A percentile compares a stretch with the other conserved stretches of the same genome.
These are phyloP conservation scores for Phialemoniopsis sp. DNA, from an alignment of 2,329 filamentous ascomycete genomes.

Conservation along the genomic window DNA sequence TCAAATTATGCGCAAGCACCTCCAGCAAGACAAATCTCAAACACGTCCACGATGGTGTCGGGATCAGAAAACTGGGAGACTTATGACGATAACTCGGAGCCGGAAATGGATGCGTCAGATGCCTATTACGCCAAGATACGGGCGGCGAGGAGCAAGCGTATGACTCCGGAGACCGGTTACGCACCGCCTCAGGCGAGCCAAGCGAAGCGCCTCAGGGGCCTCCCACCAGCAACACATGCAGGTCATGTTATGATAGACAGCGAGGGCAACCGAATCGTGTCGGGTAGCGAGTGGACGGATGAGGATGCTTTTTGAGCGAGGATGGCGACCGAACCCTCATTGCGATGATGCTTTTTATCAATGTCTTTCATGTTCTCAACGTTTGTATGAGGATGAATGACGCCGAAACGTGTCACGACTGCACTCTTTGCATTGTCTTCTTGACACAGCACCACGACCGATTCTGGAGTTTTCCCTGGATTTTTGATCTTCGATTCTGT, in stretches of 20 bases:
- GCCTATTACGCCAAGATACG: conserved; percentile 77
- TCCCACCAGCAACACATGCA: conserved; percentile 44
- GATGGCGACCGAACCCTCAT: conserved; percentile 12
- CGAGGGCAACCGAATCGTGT: conserved; percentile 60
- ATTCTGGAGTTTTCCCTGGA: too few relatives aligned
- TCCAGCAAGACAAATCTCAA: conserved; percentile 64
- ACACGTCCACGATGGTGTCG: conserved; percentile 71
- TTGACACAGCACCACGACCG: too few relatives aligned
- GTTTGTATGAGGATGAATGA: too few relatives aligned
- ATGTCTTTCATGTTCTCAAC: not conserved
- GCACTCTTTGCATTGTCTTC: not conserved
- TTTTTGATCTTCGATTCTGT: too few relatives aligned
- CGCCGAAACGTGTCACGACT: not conserved
- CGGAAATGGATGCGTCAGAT: conserved; percentile 71
- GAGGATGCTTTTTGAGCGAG: conserved; percentile 52
- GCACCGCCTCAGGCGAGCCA: conserved; percentile 30
- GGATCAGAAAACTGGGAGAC: conserved; percentile 98
- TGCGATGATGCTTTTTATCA: conserved; percentile 3
- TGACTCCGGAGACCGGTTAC: conserved; percentile 44
- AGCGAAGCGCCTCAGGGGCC: conserved; percentile 49
- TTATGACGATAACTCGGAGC: conserved; percentile 79
- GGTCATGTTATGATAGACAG: conserved; percentile 47
- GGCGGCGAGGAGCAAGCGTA: conserved; percentile 63
- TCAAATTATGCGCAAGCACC: conserved; percentile 36
- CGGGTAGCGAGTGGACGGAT: conserved; percentile 64